Evolutionary conservation across 1,284 basidiomycete species (phyloP).

Genomic region (Fomitopsis schrenkii): DNA sequence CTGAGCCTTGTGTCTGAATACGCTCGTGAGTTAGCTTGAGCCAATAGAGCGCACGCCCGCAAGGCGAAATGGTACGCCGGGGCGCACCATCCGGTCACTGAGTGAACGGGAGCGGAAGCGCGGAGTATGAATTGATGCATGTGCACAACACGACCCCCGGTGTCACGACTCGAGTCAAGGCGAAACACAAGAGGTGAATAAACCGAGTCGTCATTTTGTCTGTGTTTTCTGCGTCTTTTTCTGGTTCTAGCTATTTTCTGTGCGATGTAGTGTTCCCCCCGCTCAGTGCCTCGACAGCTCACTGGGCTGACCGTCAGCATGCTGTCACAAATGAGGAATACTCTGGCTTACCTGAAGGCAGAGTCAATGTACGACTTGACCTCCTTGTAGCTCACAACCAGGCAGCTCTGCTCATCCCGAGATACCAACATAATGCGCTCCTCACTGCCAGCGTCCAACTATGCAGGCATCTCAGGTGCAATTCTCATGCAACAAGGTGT

Average conservation of each 20-base stretch:
- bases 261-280: background rate
- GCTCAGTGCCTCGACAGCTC: slow-evolving; percentile 21
- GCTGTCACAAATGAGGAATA: background rate
- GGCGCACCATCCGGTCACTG: too few species aligned
- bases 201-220: slow-evolving; percentile 15
- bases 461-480: slow-evolving; percentile 7
- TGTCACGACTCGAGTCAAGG: background rate
- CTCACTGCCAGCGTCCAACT: slow-evolving; percentile 91
- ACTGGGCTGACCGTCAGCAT: slow-evolving; percentile 12
- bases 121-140: background rate
- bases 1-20: too few species aligned
- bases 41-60: too few species aligned
- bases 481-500: too few species aligned
- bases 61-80: too few species aligned
- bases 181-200: background rate
- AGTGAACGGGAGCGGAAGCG: background rate
- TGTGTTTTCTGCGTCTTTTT: slow-evolving; percentile 27
- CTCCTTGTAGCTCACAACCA: slow-evolving; percentile 95
- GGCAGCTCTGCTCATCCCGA: slow-evolving; percentile 92
- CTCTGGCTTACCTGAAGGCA: slow-evolving; percentile 56
- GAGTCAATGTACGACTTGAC: slow-evolving; percentile 83
- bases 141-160: background rate
- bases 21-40: too few species aligned
- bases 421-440: slow-evolving; percentile 95
- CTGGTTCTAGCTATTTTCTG: slow-evolving; percentile 25